Evolutionary conservation across 768 basidiomycete species (phyloP).

Genomic region (Podaxis sp.): DNA sequence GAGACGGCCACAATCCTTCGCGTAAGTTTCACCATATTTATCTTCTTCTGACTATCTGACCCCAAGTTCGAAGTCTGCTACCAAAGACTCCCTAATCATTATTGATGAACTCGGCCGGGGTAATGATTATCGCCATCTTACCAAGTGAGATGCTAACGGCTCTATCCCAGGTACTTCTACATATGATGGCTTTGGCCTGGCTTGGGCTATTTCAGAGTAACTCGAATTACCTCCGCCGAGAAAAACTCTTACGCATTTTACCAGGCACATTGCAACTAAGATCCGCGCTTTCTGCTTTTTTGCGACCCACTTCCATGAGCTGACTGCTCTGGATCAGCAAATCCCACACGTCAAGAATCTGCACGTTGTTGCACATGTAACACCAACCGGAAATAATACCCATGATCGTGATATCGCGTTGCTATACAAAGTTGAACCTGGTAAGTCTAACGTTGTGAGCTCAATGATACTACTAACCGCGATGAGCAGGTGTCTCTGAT

Average conservation of each 20-base stretch:
- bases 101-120: slow-evolving; percentile 97
- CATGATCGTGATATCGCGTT: slow-evolving; percentile 79
- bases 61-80: slow-evolving; percentile 66
- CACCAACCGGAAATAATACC: slow-evolving; percentile 69
- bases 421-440: slow-evolving; percentile 92
- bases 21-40: slow-evolving; percentile 39
- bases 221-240: slow-evolving; percentile 20
- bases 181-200: slow-evolving; percentile 95
- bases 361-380: slow-evolving; percentile 95
- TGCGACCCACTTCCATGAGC: slow-evolving; percentile 97
- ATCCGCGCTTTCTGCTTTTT: slow-evolving; percentile 95
- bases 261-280: slow-evolving; percentile 87
- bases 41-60: not conserved
- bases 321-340: slow-evolving; percentile 89
- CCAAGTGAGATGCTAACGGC: not conserved
- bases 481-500: slow-evolving; percentile 76
- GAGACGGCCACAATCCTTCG: slow-evolving; percentile 95
- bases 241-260: slow-evolving; percentile 1
- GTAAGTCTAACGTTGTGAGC: slow-evolving; percentile 38
- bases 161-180: slow-evolving; percentile 77
- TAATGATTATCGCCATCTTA: slow-evolving; percentile 22
- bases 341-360: slow-evolving; percentile 87
- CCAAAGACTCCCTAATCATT: slow-evolving; percentile 90
- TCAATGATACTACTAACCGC: not conserved
- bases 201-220: slow-evolving; percentile 98